These are phyloP conservation scores for Blastomyces emzantsi DNA, from an alignment of 2,329 filamentous ascomycete species.

Conservation along the genomic window DNA sequence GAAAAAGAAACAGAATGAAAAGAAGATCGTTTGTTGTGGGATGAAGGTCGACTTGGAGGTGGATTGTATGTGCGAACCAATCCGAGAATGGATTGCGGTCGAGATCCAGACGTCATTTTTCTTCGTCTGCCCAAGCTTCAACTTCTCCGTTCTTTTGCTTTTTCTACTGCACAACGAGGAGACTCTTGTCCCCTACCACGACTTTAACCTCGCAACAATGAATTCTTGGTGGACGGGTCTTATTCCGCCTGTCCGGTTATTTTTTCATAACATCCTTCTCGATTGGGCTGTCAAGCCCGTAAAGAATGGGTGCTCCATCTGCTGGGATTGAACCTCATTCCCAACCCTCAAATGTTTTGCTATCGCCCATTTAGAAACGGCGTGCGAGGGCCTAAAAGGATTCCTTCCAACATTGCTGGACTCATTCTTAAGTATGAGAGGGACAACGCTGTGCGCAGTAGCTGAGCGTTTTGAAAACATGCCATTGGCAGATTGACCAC, in stretches of 20 bases:
- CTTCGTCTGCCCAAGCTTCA: background rate
- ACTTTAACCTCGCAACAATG: background rate
- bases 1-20: background rate
- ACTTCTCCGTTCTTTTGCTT: background rate
- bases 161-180: background rate
- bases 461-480: background rate
- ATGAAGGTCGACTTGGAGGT: background rate
- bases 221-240: background rate
- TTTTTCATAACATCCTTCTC: background rate
- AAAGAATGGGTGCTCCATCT: background rate
- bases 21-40: background rate
- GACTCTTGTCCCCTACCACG: background rate
- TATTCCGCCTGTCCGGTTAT: background rate
- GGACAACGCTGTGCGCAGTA: background rate
- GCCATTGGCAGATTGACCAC: background rate
- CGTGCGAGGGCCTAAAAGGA: background rate
- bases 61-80: background rate
- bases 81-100: background rate
- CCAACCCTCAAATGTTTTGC: too few relatives aligned
- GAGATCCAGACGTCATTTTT: background rate
- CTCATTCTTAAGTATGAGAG: background rate
- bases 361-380: background rate
- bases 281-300: background rate
- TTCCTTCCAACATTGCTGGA: background rate
- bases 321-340: too few relatives aligned